These are phyloP conservation scores for Pyrus communis DNA, from an alignment of 306 rosid genomes.

Conservation along the genomic window DNA sequence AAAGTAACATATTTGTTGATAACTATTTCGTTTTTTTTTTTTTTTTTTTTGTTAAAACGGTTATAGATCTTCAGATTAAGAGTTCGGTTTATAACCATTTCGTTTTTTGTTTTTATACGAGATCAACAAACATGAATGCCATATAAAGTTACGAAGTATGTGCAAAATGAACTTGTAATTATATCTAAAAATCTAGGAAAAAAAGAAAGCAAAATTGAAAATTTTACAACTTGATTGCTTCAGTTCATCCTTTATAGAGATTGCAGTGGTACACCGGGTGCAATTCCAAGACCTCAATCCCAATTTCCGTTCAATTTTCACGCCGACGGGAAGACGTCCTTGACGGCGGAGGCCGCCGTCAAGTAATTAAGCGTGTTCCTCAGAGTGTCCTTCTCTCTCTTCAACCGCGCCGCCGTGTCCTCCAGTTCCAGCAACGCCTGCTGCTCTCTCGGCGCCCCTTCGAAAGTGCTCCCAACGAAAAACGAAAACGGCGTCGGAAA, in stretches of 20 bases:
- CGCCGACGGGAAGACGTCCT: constrained; percentile 82
- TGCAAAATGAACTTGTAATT: not conserved
- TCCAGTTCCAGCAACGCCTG: constrained; percentile 92
- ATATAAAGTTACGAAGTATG: not conserved
- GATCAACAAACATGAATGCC: not conserved
- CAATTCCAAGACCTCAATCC: not conserved
- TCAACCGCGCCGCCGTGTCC: constrained; percentile 74
- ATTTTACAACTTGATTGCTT: not conserved
- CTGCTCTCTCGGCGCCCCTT: constrained; percentile 97
- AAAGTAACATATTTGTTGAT: no score
- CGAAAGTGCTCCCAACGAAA: constrained; percentile 94
- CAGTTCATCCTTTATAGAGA: not conserved
- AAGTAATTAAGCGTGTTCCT: constrained; percentile 87
- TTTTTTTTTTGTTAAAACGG: no score
- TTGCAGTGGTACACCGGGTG: not conserved
- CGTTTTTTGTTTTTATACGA: not conserved
- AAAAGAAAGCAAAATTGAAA: not conserved
- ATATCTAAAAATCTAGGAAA: not conserved
- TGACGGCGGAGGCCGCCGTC: constrained; percentile 95
- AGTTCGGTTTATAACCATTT: not conserved
- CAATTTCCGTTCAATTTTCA: not conserved
- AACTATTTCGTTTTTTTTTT: no score
- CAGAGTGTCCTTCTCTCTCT: constrained; percentile 88
- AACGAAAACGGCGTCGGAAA: constrained; percentile 96
- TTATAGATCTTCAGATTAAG: not conserved